These are phyloP conservation scores for Pleurotus tuoliensis DNA, from an alignment of 768 basidiomycete genomes.

Conservation along the genomic window DNA sequence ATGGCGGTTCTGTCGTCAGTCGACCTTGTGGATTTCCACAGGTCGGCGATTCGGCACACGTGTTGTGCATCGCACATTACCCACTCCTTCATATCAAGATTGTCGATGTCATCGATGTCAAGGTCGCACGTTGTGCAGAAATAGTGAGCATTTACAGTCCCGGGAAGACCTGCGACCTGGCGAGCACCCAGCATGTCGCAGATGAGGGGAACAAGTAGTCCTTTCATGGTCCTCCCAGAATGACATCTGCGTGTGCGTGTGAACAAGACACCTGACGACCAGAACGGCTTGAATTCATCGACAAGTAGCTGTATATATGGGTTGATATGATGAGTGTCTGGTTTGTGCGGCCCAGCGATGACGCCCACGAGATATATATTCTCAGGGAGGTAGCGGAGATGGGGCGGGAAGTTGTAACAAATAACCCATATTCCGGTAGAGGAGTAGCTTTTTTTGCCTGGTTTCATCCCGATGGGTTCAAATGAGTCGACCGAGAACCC, in stretches of 20 bases:
- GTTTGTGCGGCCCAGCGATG: conserved; percentile 6
- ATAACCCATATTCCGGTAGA: not conserved
- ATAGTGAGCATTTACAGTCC: conserved; percentile 7
- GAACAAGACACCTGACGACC: not conserved
- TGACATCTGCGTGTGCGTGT: not conserved
- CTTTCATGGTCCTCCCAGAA: not conserved
- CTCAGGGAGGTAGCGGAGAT: not conserved
- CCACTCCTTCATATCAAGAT: conserved; percentile 15
- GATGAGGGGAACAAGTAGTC: not conserved
- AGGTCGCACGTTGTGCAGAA: conserved; percentile 20
- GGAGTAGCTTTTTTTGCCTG: not conserved
- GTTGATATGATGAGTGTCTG: not conserved
- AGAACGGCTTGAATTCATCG: not conserved
- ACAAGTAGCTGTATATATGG: not conserved
- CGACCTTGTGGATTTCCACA: conserved; percentile 15
- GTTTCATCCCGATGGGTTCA: not conserved
- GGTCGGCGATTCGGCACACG: conserved; percentile 10
- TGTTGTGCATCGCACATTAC: conserved; percentile 7
- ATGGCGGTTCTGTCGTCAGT: conserved; percentile 3
- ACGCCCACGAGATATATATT: conserved; percentile 4
- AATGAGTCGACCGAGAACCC: not conserved
- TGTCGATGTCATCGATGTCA: conserved; percentile 12
- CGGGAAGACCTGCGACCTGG: not conserved
- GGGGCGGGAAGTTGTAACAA: conserved; percentile 2
- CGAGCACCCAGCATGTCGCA: conserved; percentile 7